Percentiles rank a stretch among this genome's conserved stretches.
phyloP scores from a whole-genome alignment of 2,329 filamentous ascomycete species.

The Trichoderma sp. region DNA sequence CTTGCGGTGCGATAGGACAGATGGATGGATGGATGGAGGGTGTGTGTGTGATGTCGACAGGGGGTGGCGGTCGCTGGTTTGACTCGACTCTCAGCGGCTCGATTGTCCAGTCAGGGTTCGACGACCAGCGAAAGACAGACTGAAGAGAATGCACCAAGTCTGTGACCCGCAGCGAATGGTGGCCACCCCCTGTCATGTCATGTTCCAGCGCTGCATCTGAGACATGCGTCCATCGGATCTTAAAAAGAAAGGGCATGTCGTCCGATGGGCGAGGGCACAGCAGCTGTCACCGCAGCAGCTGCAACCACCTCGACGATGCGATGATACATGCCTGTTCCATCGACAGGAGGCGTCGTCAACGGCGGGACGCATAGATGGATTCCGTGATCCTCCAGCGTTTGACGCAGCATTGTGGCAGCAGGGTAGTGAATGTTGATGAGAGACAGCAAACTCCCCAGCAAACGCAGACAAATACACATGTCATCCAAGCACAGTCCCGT shows the following conservation, averaged over 20 bases:
- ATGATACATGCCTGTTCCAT: too few relatives aligned
- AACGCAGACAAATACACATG: conserved; percentile 5
- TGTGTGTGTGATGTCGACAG: too few relatives aligned
- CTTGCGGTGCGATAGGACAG: too few relatives aligned
- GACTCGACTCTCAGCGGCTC: too few relatives aligned
- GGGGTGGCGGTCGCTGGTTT: too few relatives aligned
- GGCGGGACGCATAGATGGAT: background rate
- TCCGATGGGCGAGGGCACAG: background rate
- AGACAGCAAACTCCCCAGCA: background rate
- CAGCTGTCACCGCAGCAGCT: background rate
- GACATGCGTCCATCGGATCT: conserved; percentile 25
- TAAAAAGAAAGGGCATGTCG: background rate
- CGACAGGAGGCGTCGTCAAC: background rate
- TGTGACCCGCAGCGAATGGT: conserved; percentile 16
- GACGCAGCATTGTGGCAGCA: background rate
- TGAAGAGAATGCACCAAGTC: too few relatives aligned
- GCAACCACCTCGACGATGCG: background rate
- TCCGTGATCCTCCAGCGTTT: background rate
- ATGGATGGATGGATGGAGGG: too few relatives aligned
- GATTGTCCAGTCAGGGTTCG: too few relatives aligned
- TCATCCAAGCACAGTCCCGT: background rate
- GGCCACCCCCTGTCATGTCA: background rate
- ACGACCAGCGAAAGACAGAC: too few relatives aligned
- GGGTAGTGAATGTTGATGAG: background rate
- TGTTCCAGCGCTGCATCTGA: conserved; percentile 2